phyloP scores from a whole-genome alignment of 441 rosid genomes.

The Francoa sonchifolia region DNA sequence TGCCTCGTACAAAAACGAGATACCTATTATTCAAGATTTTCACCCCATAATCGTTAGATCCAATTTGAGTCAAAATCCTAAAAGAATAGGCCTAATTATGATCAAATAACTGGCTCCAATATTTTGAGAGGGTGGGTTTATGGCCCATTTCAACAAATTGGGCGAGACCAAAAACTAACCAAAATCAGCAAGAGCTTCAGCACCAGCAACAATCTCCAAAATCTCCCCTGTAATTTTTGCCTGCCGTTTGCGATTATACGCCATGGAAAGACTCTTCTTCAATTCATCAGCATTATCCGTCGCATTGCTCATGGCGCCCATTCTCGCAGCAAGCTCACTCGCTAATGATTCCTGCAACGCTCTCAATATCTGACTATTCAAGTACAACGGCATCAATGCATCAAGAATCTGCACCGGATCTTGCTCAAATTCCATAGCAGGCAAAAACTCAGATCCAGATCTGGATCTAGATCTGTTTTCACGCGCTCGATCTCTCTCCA shows the following conservation, averaged over 20 bases:
- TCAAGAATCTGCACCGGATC: constrained; percentile 94
- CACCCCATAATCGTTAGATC: too few species aligned
- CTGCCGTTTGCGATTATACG: constrained; percentile 58
- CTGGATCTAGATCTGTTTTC: too few species aligned
- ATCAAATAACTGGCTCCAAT: too few species aligned
- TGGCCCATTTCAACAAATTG: too few species aligned
- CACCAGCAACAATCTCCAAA: constrained; percentile 64
- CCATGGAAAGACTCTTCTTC: constrained; percentile 39
- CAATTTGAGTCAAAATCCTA: too few species aligned
- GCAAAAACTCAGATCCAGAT: constrained; percentile 23
- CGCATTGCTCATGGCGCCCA: constrained; percentile 67
- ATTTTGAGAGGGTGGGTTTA: too few species aligned
- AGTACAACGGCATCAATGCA: constrained; percentile 71
- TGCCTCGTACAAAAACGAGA: too few species aligned
- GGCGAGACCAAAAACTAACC: too few species aligned
- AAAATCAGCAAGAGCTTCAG: constrained; percentile 37
- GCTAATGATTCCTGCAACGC: constrained; percentile 68
- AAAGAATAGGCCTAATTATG: too few species aligned
- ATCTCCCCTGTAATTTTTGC: constrained; percentile 61
- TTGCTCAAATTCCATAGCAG: constrained; percentile 73
- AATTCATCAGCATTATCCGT: constrained; percentile 57
- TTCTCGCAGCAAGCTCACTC: constrained; percentile 74
- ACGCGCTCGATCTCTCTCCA: constrained; percentile 41
- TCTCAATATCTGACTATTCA: constrained; percentile 64
- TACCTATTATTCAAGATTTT: too few species aligned